These are phyloP conservation scores for Leccinum ochraceum DNA, from an alignment of 768 basidiomycete genomes.

Conservation along the genomic window DNA sequence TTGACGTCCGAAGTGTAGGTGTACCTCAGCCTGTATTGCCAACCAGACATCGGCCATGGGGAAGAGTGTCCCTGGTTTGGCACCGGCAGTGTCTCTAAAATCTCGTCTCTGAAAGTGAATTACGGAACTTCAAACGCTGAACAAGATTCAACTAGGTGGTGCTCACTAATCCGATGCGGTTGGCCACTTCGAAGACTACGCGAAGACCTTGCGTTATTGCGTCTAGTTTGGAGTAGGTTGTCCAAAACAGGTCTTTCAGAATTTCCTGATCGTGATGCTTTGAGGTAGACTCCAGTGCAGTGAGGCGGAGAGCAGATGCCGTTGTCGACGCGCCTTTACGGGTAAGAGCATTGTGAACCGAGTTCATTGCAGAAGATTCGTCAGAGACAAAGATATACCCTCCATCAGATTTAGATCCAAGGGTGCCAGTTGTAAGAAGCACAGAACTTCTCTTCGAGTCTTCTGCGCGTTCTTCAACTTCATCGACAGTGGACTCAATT, in stretches of 20 bases:
- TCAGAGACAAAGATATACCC: slow-evolving; percentile 50
- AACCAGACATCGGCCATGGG: slow-evolving; percentile 87
- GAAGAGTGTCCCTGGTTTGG: slow-evolving; percentile 75
- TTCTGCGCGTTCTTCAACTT: slow-evolving; percentile 89
- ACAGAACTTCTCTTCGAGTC: slow-evolving; percentile 59
- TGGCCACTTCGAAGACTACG: slow-evolving; percentile 87
- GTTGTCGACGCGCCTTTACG: slow-evolving; percentile 35
- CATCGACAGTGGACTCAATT: slow-evolving; percentile 84
- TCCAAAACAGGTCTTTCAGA: slow-evolving; percentile 93
- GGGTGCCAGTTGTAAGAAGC: slow-evolving; percentile 36
- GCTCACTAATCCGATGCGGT: slow-evolving; percentile 88
- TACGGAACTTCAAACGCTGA: background rate
- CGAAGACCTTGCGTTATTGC: slow-evolving; percentile 91
- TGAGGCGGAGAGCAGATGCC: slow-evolving; percentile 61
- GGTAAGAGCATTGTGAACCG: slow-evolving; percentile 29
- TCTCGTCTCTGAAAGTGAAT: slow-evolving; percentile 67
- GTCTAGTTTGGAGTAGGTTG: slow-evolving; percentile 91
- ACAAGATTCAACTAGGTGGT: background rate
- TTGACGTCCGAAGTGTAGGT: background rate
- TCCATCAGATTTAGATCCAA: slow-evolving; percentile 47
- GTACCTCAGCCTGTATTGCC: slow-evolving; percentile 86
- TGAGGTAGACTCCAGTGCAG: slow-evolving; percentile 71
- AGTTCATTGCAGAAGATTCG: slow-evolving; percentile 16
- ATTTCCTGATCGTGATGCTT: slow-evolving; percentile 83
- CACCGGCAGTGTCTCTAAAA: slow-evolving; percentile 83